Evolutionary conservation across 192 early-diverging fungal genomes (phyloP).

Genomic region (Mortierella hygrophila): DNA sequence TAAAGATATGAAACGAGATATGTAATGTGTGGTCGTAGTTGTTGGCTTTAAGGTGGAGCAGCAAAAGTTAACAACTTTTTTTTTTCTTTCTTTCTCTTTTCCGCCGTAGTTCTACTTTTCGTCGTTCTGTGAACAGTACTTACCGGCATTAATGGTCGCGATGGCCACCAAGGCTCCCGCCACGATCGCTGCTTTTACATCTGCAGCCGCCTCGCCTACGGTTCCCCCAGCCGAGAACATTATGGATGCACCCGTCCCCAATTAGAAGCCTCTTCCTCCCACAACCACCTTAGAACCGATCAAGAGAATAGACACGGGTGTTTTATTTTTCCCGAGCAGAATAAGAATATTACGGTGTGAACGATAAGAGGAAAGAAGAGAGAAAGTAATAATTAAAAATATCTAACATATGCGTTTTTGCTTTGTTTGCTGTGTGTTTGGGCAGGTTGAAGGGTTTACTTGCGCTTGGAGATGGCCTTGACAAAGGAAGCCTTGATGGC

Average conservation of each 20-base stretch:
- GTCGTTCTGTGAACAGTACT: conserved; percentile 80
- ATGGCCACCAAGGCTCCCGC: conserved; percentile 26
- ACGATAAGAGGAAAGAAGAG: not conserved
- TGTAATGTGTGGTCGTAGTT: not conserved
- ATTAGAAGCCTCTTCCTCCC: conserved; percentile 7
- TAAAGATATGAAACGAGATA: too few relatives aligned
- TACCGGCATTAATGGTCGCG: conserved; percentile 60
- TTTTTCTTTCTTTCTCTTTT: not conserved
- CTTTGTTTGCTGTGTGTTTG: not conserved
- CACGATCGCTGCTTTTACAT: not conserved
- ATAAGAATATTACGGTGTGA: conserved; percentile 5
- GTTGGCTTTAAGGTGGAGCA: too few relatives aligned
- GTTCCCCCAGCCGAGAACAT: conserved; percentile 7
- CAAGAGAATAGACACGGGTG: too few relatives aligned
- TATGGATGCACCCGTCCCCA: conserved; percentile 52
- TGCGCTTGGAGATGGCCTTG: conserved; percentile 64
- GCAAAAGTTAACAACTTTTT: not conserved
- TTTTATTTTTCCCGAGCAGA: not conserved
- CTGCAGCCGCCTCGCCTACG: not conserved
- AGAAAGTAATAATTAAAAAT: not conserved
- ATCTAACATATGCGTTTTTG: not conserved
- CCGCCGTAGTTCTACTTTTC: conserved; percentile 74
- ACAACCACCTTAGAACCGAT: too few relatives aligned
- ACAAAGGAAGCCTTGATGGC: conserved; percentile 80
- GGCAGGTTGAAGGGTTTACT: conserved; percentile 15